These are phyloP conservation scores for Gentiana dahurica DNA, from an alignment of 257 asterid species.

Conservation along the genomic window DNA sequence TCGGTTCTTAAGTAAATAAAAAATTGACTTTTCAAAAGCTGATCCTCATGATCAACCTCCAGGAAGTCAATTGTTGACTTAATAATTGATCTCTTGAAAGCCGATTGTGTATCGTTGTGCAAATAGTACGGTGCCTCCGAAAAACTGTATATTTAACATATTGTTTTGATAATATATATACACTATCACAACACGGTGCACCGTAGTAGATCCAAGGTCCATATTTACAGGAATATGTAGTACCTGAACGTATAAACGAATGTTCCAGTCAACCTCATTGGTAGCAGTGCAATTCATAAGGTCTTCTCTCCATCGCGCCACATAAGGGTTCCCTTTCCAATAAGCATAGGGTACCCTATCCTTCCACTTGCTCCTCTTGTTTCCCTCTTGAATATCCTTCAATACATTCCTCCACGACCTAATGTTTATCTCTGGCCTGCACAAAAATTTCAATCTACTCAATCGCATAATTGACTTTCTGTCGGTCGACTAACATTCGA, in stretches of 20 bases:
- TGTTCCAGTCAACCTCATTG: conserved; percentile 49
- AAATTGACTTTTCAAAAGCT: no score
- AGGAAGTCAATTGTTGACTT: no score
- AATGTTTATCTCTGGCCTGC: conserved; percentile 77
- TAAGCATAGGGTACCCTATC: conserved; percentile 71
- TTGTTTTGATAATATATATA: no score
- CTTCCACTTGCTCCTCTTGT: conserved; percentile 40
- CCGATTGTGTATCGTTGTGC: no score
- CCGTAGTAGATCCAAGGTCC: no score
- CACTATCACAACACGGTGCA: no score
- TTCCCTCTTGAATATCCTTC: conserved; percentile 45
- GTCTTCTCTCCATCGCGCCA: conserved; percentile 30
- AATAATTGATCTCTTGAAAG: no score
- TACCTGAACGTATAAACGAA: conserved; percentile 66
- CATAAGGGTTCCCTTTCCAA: conserved; percentile 55
- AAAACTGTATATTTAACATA: no score
- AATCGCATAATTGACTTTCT: conserved; percentile 29
- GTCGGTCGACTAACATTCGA: conserved; percentile 61
- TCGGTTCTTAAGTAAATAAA: no score
- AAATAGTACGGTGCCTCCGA: no score
- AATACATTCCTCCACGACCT: conserved; percentile 65
- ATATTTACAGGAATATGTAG: background rate
- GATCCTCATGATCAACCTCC: no score
- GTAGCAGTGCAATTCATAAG: conserved; percentile 54
- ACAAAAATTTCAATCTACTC: background rate